Conservation (phyloP, 2,329 filamentous ascomycete genomes). For the Dactylella cylindrospora region DNA sequence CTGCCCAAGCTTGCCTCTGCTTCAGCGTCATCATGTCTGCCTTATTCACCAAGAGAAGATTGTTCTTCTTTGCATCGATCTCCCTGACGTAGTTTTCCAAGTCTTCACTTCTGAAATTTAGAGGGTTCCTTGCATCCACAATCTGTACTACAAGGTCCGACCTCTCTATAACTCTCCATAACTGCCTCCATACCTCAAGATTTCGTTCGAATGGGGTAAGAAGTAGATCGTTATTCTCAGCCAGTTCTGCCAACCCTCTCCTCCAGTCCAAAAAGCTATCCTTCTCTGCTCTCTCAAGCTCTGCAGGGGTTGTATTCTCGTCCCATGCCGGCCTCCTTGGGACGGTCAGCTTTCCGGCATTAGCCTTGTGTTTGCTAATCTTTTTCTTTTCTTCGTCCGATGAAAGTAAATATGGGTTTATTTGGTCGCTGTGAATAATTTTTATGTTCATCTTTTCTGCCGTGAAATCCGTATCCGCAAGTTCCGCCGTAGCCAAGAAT, state of each 20-base stretch:
- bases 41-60: conserved; percentile 93
- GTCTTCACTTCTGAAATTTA: conserved; percentile 92
- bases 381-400: conserved; percentile 77
- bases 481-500: conserved; percentile 89
- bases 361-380: conserved; percentile 77
- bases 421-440: conserved; percentile 95
- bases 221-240: conserved; percentile 89
- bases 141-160: conserved; percentile 97
- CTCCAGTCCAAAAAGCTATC: conserved; percentile 85
- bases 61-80: conserved; percentile 82
- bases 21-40: conserved; percentile 95
- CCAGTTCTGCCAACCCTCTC: conserved; percentile 83
- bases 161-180: conserved; percentile 97
- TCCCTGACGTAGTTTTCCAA: conserved; percentile 92
- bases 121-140: conserved; percentile 91
- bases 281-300: conserved; percentile 77
- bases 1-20: conserved; percentile 81
- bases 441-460: conserved; percentile 98
- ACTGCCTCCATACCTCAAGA: conserved; percentile 92
- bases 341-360: conserved; percentile 78
- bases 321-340: conserved; percentile 90
- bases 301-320: conserved; percentile 74
- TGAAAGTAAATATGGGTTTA: conserved; percentile 89
- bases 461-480: conserved; percentile 98
- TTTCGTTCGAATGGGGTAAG: conserved; percentile 99